Evolutionary conservation across 495 filamentous ascomycete genomes (phyloP).

Genomic region (Geoglossum glabrum): DNA sequence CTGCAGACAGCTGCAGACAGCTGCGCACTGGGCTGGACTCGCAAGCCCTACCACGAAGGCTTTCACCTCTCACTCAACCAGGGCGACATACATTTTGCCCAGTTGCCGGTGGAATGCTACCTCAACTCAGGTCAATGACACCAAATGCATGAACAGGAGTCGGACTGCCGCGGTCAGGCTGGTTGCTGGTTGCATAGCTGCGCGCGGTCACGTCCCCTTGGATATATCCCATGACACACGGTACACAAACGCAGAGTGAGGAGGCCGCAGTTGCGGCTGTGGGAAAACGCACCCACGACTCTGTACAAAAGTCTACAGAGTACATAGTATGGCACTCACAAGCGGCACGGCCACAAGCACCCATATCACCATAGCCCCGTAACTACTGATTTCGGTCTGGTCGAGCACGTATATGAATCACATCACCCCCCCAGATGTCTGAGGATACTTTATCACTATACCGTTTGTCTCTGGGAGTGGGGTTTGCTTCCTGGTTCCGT

Average conservation of each 20-base stretch:
- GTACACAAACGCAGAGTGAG: not conserved
- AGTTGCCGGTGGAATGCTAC: not conserved
- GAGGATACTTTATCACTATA: too few species aligned
- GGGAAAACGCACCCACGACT: not conserved
- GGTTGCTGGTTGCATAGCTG: not conserved
- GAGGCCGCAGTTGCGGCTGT: not conserved
- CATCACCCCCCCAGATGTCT: too few species aligned
- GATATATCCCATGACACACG: not conserved
- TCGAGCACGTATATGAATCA: slow-evolving; percentile 9
- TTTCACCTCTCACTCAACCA: not conserved
- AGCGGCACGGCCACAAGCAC: too few species aligned
- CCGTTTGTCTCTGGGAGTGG: too few species aligned
- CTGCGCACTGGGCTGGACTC: not conserved
- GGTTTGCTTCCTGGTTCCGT: not conserved
- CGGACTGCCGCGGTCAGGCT: not conserved
- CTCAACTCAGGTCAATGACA: not conserved
- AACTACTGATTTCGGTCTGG: slow-evolving; percentile 3
- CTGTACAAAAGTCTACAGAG: not conserved
- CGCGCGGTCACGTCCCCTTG: not conserved
- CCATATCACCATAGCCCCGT: too few species aligned
- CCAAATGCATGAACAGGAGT: not conserved
- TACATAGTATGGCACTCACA: too few species aligned
- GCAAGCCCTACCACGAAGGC: not conserved
- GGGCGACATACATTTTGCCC: not conserved
- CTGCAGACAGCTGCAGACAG: not conserved